phyloP scores from a whole-genome alignment of 2,329 filamentous ascomycete genomes.

The Chaetomiaceae sp. region DNA sequence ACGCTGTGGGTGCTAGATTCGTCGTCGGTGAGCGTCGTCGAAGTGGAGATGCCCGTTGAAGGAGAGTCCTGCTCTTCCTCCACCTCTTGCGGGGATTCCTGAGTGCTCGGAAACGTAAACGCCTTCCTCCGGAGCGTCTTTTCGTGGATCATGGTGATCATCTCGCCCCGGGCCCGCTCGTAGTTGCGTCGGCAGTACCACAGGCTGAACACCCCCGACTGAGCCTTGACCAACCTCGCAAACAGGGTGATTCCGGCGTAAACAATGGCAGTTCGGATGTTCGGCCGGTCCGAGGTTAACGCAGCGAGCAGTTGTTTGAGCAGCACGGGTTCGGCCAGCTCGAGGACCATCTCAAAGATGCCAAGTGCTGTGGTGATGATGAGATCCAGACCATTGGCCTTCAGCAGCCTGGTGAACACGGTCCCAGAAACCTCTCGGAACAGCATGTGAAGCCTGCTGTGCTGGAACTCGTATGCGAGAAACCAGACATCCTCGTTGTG shows the following conservation, averaged over 20 bases:
- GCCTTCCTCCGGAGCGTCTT: constrained; percentile 67
- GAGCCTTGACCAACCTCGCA: constrained; percentile 57
- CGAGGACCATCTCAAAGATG: constrained; percentile 54
- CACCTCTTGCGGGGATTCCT: not conserved
- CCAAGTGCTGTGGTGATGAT: constrained; percentile 62
- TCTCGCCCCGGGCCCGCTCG: constrained; percentile 77
- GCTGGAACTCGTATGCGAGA: constrained; percentile 76
- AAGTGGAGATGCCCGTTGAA: constrained; percentile 14
- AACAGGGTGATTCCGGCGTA: constrained; percentile 62
- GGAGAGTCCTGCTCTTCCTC: constrained; percentile 4
- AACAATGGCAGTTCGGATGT: constrained; percentile 54
- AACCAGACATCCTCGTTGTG: constrained; percentile 79
- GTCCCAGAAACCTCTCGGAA: constrained; percentile 72
- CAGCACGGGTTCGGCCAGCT: constrained; percentile 60
- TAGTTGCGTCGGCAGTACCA: constrained; percentile 86
- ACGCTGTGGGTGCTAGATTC: constrained; percentile 13
- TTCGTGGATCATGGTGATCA: constrained; percentile 80
- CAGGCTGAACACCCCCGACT: constrained; percentile 63
- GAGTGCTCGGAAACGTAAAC: constrained; percentile 37
- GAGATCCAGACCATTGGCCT: constrained; percentile 76
- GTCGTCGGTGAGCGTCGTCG: constrained; percentile 22
- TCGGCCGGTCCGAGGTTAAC: constrained; percentile 51
- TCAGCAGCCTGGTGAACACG: constrained; percentile 63
- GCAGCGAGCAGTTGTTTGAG: constrained; percentile 67
- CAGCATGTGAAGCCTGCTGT: constrained; percentile 65